Evolutionary conservation across 1,284 basidiomycete genomes (phyloP), one percentile per base, ranked within the genome.

Genomic region (Coriolopsis trogii): DNA sequence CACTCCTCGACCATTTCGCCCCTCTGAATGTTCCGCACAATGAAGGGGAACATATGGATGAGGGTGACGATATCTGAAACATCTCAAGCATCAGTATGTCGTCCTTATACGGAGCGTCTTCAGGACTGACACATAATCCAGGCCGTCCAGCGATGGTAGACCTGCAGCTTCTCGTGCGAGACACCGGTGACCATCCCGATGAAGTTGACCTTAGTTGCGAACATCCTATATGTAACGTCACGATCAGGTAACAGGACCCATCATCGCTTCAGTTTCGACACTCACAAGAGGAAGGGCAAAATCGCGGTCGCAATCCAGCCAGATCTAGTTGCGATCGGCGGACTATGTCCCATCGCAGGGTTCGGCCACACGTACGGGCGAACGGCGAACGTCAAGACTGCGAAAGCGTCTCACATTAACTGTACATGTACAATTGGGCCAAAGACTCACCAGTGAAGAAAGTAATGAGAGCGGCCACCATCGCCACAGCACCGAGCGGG

Each of bases 151-250:
- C 73, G 72, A 52, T 77, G 75, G 57, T 70, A 73, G 7, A 76
- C 71, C 53, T 76, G 74, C 2, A 77, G 68, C 58, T 73, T 73
- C 59, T 76, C 75, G 56, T 76, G 74, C n/a, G 73, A 73, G 10
- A 69, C 67, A 16, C 73, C 71, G 6, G 73, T 73, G 21, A 76
- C 49, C 38, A 74, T 55, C 3, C 63, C 66, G 38, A 77, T 61
- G 37, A 68, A 56, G 59, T 76, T 76, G 46, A 71, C 63, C 48
- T 77, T 77, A n/a, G 69, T 69, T 2, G 70, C 71, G 55, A 76
- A 71, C 2, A 66, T 68, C 24, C 68, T 71, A 12, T 3, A 20
- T 41, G 16, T 16, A 1, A 5, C 5, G 39, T n/a, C 13, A 15
- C 31, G 16, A 6, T 13, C 3, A 16, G 15, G 31, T n/a, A 15